These are phyloP conservation scores for Trichophyton verrucosum DNA, from an alignment of 2,329 filamentous ascomycete genomes.

Conservation along the genomic window DNA sequence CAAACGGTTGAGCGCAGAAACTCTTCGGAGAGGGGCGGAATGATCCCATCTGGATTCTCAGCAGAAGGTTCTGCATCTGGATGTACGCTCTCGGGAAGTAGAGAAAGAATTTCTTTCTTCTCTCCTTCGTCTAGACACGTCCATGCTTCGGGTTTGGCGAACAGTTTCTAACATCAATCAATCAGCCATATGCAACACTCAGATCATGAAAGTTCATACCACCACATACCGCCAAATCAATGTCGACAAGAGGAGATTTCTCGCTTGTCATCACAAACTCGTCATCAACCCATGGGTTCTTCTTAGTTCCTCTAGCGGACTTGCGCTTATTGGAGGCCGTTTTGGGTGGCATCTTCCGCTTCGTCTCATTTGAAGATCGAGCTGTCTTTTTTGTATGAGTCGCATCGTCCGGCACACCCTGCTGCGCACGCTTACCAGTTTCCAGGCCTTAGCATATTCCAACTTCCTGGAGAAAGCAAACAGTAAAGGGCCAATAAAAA, in stretches of 20 bases:
- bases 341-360: conserved; percentile 12
- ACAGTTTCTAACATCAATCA: conserved; percentile 23
- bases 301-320: conserved; percentile 21
- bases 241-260: conserved; percentile 25
- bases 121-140: conserved; percentile 30
- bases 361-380: conserved; percentile 6
- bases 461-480: not conserved
- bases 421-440: conserved; percentile 8
- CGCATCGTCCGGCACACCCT: conserved; percentile 17
- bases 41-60: conserved; percentile 22
- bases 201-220: no score
- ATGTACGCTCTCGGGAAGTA: conserved; percentile 33
- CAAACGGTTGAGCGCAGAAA: conserved; percentile 38
- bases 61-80: conserved; percentile 20
- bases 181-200: not conserved
- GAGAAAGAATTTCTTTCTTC: conserved; percentile 28
- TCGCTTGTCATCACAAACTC: conserved; percentile 28
- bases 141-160: conserved; percentile 31
- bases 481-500: not conserved
- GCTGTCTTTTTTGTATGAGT: conserved; percentile 9
- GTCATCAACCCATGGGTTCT: conserved; percentile 29
- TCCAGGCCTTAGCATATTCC: conserved; percentile 4
- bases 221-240: conserved; percentile 29
- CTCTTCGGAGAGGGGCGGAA: conserved; percentile 28
- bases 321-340: conserved; percentile 22